A percentile compares a stretch with the other conserved stretches of the same genome.
Evolutionary conservation across 2,329 filamentous ascomycete genomes (phyloP).

Genomic region (Aureobasidium lini): DNA sequence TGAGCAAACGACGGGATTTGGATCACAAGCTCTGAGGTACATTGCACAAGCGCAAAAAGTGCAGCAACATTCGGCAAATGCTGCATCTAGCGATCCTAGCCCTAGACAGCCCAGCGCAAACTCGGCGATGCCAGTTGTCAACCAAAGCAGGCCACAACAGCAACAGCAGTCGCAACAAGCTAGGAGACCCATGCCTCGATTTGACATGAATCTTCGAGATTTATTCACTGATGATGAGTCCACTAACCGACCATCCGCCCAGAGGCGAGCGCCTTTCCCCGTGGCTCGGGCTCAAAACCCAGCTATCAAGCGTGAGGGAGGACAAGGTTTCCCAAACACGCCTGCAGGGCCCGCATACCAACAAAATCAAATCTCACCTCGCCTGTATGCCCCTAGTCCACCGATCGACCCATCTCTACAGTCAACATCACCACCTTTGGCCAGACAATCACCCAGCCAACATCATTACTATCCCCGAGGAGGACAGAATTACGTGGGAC

Average conservation of each 20-base stretch:
- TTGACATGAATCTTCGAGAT: slow-evolving; percentile 51
- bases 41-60: slow-evolving; percentile 9
- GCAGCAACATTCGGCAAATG: slow-evolving; percentile 1
- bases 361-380: slow-evolving; percentile 9
- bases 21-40: slow-evolving; percentile 25
- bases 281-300: not conserved
- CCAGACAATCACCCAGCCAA: slow-evolving; percentile 8
- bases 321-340: not conserved
- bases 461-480: slow-evolving; percentile 6
- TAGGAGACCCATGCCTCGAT: slow-evolving; percentile 41
- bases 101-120: slow-evolving; percentile 1
- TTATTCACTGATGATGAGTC: slow-evolving; percentile 41
- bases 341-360: not conserved
- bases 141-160: not conserved
- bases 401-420: slow-evolving; percentile 13
- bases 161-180: slow-evolving; percentile 3
- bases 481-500: not conserved
- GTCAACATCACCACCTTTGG: not conserved
- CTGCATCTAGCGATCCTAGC: not conserved
- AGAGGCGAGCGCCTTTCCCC: slow-evolving; percentile 20
- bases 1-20: slow-evolving; percentile 77
- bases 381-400: not conserved
- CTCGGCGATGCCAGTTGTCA: not conserved
- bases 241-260: slow-evolving; percentile 29
- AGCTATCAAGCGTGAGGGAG: not conserved